Percentiles rank a stretch among this genome's conserved stretches.
Conservation (phyloP, 2,329 filamentous ascomycete genomes). For the Diaporthe velutina region DNA sequence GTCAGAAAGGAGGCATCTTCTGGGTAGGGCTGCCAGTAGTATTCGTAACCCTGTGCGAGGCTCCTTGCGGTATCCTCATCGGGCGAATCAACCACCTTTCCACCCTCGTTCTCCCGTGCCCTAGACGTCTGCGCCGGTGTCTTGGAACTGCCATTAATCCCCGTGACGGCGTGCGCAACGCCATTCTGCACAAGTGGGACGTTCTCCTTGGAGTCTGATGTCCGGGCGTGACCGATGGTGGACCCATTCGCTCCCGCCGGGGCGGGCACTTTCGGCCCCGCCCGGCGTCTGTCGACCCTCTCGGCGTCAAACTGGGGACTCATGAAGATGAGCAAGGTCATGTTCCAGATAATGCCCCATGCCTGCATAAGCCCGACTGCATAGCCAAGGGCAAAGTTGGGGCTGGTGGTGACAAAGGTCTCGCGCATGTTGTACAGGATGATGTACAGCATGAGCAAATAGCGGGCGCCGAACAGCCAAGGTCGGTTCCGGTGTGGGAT, state of each 20-base stretch:
- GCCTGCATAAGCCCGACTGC: constrained; percentile 61
- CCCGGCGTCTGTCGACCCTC: constrained; percentile 57
- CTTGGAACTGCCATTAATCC: neutral
- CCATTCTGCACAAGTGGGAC: neutral
- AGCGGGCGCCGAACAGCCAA: constrained; percentile 64
- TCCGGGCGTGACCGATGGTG: neutral
- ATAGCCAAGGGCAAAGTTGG: constrained; percentile 65
- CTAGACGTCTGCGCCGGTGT: neutral
- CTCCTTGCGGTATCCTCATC: constrained; percentile 46
- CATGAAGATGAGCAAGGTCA: constrained; percentile 66
- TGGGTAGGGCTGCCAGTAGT: constrained; percentile 73
- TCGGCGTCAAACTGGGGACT: constrained; percentile 69
- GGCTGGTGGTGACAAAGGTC: constrained; percentile 59
- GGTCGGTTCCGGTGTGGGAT: constrained; percentile 65
- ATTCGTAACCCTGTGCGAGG: constrained; percentile 56
- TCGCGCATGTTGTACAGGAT: constrained; percentile 59
- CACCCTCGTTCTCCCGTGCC: neutral
- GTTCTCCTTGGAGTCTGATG: neutral
- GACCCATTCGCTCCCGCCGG: neutral
- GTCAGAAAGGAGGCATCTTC: constrained; percentile 59
- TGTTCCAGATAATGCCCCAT: constrained; percentile 64
- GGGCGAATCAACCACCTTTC: constrained; percentile 23
- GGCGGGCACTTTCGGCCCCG: constrained; percentile 40
- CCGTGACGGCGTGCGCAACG: neutral
- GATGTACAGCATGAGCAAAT: constrained; percentile 61